A percentile compares a stretch with the other conserved stretches of the same genome.
Conservation (phyloP, 441 rosid genomes). For the Hura crepitans region DNA sequence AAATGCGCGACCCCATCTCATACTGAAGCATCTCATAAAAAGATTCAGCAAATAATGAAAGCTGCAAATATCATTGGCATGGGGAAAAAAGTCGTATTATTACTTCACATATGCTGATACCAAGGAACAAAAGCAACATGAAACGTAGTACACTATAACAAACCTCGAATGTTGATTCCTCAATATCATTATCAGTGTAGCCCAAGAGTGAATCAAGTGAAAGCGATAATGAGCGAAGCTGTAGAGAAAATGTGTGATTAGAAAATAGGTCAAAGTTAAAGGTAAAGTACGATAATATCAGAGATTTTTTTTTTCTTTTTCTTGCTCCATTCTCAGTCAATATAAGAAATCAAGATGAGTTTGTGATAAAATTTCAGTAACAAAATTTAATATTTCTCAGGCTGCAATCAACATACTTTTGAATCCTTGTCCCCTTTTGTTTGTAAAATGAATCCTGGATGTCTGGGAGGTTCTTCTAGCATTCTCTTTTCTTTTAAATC, state of each 20-base stretch:
- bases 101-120: not conserved
- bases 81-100: constrained; percentile 3
- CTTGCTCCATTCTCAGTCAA: not conserved
- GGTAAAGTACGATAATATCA: not conserved
- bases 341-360: not conserved
- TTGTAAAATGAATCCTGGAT: constrained; percentile 76
- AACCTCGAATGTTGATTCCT: constrained; percentile 93
- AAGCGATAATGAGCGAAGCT: constrained; percentile 75
- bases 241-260: constrained; percentile 24
- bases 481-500: constrained; percentile 67
- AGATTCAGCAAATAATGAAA: constrained; percentile 89
- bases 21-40: constrained; percentile 91
- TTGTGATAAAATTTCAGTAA: not conserved
- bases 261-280: not conserved
- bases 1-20: constrained; percentile 86
- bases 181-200: constrained; percentile 81
- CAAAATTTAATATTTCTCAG: not conserved
- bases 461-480: constrained; percentile 72
- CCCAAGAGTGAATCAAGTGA: constrained; percentile 92
- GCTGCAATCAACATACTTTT: constrained; percentile 46
- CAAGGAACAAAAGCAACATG: not conserved
- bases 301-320: not conserved
- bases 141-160: constrained; percentile 16
- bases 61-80: constrained; percentile 43
- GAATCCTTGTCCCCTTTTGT: constrained; percentile 60